These are phyloP conservation scores for Rhizopus sp. DNA, from an alignment of 371 early-diverging fungal species.

Conservation along the genomic window DNA sequence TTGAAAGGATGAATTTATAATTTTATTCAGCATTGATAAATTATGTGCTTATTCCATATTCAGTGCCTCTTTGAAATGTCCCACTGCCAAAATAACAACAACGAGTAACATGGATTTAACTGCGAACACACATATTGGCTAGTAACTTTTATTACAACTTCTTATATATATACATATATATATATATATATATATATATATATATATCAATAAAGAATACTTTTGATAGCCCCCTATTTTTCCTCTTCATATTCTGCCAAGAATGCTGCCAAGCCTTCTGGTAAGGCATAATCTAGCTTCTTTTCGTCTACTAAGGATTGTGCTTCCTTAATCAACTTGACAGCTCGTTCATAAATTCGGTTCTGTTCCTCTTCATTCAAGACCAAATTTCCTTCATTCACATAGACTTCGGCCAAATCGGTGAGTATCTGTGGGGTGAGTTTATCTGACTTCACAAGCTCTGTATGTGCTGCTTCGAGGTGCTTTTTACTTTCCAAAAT, in stretches of 20 bases:
- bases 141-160: too few relatives aligned
- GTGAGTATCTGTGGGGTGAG: conserved; percentile 31
- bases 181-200: too few relatives aligned
- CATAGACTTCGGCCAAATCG: conserved; percentile 43
- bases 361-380: conserved; percentile 39
- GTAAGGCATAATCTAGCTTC: conserved; percentile 33
- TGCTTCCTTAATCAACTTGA: conserved; percentile 33
- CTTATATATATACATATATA: too few relatives aligned
- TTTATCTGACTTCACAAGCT: conserved; percentile 20
- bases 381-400: conserved; percentile 46
- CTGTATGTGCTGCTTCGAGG: conserved; percentile 30
- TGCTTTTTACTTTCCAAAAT: conserved; percentile 38
- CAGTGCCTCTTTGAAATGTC: neutral
- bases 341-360: conserved; percentile 34
- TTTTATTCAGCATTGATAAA: neutral
- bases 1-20: neutral
- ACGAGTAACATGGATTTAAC: too few relatives aligned
- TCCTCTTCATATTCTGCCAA: conserved; percentile 40
- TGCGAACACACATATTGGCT: too few relatives aligned
- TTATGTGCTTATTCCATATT: neutral
- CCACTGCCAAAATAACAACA: too few relatives aligned
- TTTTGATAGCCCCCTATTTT: conserved; percentile 3
- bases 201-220: neutral
- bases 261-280: conserved; percentile 46
- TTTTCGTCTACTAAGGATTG: conserved; percentile 29